These are phyloP conservation scores for Annona squamosa DNA, from an alignment of 164 flowering plant genomes.

Conservation along the genomic window DNA sequence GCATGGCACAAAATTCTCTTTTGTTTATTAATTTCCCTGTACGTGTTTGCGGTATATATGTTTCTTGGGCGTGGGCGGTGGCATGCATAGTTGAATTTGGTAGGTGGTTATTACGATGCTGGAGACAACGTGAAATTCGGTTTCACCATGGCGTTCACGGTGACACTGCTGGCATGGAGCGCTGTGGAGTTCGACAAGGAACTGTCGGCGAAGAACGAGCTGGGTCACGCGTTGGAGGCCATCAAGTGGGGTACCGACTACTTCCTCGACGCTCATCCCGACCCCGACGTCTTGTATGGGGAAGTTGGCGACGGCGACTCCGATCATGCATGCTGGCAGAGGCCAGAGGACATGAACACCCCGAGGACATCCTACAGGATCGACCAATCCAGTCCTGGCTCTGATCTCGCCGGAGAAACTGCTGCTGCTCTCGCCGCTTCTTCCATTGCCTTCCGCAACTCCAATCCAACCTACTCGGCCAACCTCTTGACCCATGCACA, in stretches of 20 bases:
- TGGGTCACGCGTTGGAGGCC: conserved; percentile 25
- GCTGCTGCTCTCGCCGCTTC: conserved; percentile 80
- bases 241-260: conserved; percentile 55
- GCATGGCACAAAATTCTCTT: neutral
- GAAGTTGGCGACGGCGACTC: conserved; percentile 64
- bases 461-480: conserved; percentile 29
- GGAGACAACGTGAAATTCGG: conserved; percentile 65
- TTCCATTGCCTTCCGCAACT: conserved; percentile 38
- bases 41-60: too few species aligned
- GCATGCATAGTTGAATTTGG: conserved; percentile 32
- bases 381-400: conserved; percentile 44
- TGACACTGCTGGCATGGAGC: conserved; percentile 51
- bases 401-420: conserved; percentile 72
- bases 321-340: conserved; percentile 66
- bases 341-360: conserved; percentile 79
- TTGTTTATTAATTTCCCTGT: neutral
- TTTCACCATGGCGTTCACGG: conserved; percentile 46
- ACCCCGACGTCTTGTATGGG: conserved; percentile 36
- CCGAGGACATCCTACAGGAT: conserved; percentile 40
- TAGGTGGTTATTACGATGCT: conserved; percentile 54
- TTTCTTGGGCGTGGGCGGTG: neutral
- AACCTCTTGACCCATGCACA: conserved; percentile 42
- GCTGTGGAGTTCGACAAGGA: conserved; percentile 20
- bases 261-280: conserved; percentile 43
- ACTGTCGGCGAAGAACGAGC: conserved; percentile 21